phyloP scores from a whole-genome alignment of 208 protist genomes.

The Naegleria gruberi region DNA sequence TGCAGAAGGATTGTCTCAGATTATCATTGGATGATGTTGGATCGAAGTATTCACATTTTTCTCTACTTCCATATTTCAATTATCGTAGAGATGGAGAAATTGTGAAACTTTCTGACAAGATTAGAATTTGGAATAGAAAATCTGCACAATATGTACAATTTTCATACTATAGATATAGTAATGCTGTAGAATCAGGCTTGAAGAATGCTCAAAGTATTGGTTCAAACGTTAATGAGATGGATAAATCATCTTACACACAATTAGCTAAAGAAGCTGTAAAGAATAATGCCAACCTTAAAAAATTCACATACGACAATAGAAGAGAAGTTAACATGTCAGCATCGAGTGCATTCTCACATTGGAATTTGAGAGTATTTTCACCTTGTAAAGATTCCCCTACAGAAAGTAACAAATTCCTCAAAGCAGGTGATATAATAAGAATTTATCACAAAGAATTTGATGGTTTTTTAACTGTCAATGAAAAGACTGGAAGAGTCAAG shows the following conservation, averaged over 20 bases:
- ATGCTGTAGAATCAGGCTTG: neutral
- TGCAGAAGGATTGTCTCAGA: slow-evolving; percentile 5
- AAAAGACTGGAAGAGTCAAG: neutral
- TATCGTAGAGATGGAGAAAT: neutral
- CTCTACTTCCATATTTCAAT: neutral
- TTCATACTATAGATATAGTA: neutral
- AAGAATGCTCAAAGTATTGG: neutral
- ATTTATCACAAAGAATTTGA: slow-evolving; percentile 14
- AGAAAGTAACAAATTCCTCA: neutral
- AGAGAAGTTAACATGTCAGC: neutral
- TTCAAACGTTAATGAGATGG: no score
- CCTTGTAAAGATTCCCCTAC: neutral
- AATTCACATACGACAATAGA: neutral
- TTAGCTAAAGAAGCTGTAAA: neutral
- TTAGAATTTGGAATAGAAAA: neutral
- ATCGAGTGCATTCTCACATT: neutral
- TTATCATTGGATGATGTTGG: neutral
- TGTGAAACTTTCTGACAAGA: neutral
- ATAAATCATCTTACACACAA: neutral
- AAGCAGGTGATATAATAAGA: neutral
- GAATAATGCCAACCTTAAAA: neutral
- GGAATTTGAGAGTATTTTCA: neutral
- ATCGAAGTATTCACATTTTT: neutral
- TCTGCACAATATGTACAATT: neutral
- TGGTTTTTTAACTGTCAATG: neutral